A percentile compares a stretch with the other conserved stretches of the same genome.
Conservation (phyloP, 345 rosid species). For the Rubroshorea leprosula region DNA sequence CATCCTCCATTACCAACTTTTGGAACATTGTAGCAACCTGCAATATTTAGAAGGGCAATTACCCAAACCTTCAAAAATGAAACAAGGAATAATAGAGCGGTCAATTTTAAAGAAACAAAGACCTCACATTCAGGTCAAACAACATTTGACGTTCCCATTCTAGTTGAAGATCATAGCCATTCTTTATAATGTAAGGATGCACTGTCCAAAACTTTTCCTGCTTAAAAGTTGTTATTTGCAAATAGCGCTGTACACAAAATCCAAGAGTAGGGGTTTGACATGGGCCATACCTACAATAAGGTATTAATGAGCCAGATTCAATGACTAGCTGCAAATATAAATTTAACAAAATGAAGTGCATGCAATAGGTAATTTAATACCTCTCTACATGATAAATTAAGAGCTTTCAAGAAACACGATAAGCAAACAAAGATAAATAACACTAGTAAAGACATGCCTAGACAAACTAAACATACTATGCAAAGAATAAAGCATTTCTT, state of each 20-base stretch:
- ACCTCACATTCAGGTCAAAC: constrained; percentile 81
- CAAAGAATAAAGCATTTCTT: background rate
- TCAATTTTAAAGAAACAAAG: constrained; percentile 1
- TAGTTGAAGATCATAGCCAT: constrained; percentile 79
- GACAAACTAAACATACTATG: background rate
- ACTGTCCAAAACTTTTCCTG: constrained; percentile 83
- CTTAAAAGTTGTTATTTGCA: constrained; percentile 85
- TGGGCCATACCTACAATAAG: constrained; percentile 83
- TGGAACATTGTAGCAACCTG: constrained; percentile 84
- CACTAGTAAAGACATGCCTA: background rate
- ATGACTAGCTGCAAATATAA: constrained; percentile 1
- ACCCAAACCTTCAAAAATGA: background rate
- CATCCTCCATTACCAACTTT: constrained; percentile 63
- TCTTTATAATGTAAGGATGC: constrained; percentile 47
- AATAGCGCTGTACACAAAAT: constrained; percentile 85
- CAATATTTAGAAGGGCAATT: constrained; percentile 18
- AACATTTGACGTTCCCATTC: constrained; percentile 91
- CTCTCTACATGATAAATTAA: too few species aligned
- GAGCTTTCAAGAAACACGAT: background rate
- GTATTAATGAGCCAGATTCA: constrained; percentile 13
- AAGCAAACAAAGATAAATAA: background rate
- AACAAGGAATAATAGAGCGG: background rate
- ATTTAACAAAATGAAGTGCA: background rate
- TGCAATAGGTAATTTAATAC: background rate
- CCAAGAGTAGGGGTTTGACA: constrained; percentile 98